phyloP scores from a whole-genome alignment of 257 asterid species.

The Lantana camara region DNA sequence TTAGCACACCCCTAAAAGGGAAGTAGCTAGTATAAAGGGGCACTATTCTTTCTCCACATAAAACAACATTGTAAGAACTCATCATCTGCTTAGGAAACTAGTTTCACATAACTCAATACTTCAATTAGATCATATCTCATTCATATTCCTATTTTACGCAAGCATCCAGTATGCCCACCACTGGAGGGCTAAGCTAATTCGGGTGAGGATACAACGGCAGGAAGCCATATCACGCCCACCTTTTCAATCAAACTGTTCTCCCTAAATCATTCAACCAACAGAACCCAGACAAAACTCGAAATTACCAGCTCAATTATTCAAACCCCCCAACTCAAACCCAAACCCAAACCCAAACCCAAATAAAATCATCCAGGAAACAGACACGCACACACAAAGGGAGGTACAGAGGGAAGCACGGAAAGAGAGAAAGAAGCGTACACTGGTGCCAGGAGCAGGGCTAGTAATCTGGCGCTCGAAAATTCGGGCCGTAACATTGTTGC shows the following conservation, averaged over 20 bases:
- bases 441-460: slow-evolving; percentile 91
- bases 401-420: neutral
- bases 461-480: slow-evolving; percentile 95
- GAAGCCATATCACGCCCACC: neutral
- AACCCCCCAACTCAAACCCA: slow-evolving; percentile 5
- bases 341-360: neutral
- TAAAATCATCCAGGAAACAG: neutral
- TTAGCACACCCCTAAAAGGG: too few relatives aligned
- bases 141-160: too few relatives aligned
- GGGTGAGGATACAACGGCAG: slow-evolving; percentile 3
- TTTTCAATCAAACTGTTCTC: slow-evolving; percentile 1
- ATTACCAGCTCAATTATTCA: slow-evolving; percentile 7
- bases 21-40: too few relatives aligned
- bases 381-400: neutral
- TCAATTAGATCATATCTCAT: slow-evolving; percentile 11
- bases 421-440: slow-evolving; percentile 44
- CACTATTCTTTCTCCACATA: too few relatives aligned
- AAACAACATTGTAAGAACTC: too few relatives aligned
- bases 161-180: too few relatives aligned
- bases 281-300: slow-evolving; percentile 2
- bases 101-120: too few relatives aligned
- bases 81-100: too few relatives aligned
- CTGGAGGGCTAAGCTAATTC: too few relatives aligned
- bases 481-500: slow-evolving; percentile 95
- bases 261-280: neutral